Evolutionary conservation across 2,329 filamentous ascomycete species (phyloP), one percentile per base, ranked within the genome.

Genomic region (Diaporthe humulicola): DNA sequence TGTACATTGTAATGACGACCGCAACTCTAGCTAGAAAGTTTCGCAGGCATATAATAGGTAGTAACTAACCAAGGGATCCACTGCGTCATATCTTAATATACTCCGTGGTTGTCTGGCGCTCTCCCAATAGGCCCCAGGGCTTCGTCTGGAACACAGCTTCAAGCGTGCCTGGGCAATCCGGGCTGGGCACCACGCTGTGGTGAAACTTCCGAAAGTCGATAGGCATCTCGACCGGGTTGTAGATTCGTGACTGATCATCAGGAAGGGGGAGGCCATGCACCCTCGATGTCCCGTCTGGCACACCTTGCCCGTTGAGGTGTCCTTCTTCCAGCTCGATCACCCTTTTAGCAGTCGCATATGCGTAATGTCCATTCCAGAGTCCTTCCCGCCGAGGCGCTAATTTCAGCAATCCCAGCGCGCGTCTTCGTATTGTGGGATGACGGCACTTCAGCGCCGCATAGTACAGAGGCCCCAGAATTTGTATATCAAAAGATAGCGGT

Each of bases 361-460:
- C 57, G 57, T 60, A 22, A 7, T 60, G 57, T 25, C 19, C 57
- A n/a, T 60, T 60, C 57, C 57, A 60, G 8, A 60, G 33, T 3
- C 57, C 57, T 40, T 60, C 57, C 28, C 57, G 12, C 57, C 22
- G 33, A 40, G 57, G 57, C 57, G 57, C 33, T 4, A 60, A 60
- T 25, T 22, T 22, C 57, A 60, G 57, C 12, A 60, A 14, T 25
- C 40, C 19, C 33, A 60, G 57, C 22, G 57, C 57, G 22, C 57
- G 57, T 40, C 57, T 25, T 60, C 57, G 57, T 60, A 22, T 60
- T 15, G n/a, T 14, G 33, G 57, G 57, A 40, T 60, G 22, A n/a
- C 57, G 57, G 57, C 57, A 60, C n/a, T 60, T 60, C n/a, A 60
- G 33, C 33, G 57, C 57, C 22, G 57, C n/a, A 60, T 40, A 60